Conservation (phyloP, 1,284 basidiomycete genomes). For the Polyporus tsugae region DNA sequence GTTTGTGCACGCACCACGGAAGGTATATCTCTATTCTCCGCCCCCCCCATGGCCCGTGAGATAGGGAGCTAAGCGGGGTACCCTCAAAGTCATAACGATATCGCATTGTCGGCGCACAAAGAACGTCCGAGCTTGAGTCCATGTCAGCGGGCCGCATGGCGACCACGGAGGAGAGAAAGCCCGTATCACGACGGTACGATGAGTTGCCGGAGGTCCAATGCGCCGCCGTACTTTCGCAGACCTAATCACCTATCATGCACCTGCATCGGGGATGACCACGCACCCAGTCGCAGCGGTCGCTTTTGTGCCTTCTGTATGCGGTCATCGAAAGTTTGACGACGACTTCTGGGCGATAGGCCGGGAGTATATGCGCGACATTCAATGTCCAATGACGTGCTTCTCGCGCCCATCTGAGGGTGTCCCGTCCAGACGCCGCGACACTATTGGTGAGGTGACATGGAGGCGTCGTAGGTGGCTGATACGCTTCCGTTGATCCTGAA, state of each 20-base stretch:
- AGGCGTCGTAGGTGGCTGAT: not conserved
- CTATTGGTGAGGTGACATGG: not conserved
- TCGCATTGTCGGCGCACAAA: not conserved
- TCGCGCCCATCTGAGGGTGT: not conserved
- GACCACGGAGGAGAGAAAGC: not conserved
- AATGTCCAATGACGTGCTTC: not conserved
- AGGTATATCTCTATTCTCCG: not conserved
- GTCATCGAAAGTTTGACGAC: slow-evolving; percentile 5
- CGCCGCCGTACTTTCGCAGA: not conserved
- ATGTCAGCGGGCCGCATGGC: not conserved
- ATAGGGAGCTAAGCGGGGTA: not conserved
- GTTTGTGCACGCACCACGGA: not conserved
- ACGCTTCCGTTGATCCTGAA: not conserved
- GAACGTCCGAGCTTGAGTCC: not conserved
- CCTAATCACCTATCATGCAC: not conserved
- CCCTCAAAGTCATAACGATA: not conserved
- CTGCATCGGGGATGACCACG: not conserved
- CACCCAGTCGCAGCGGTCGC: slow-evolving; percentile 2
- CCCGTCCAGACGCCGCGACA: not conserved
- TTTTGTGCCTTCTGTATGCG: not conserved
- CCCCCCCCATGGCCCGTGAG: not conserved
- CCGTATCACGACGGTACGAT: not conserved
- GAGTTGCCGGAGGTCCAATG: not conserved
- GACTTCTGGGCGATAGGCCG: slow-evolving; percentile 1
- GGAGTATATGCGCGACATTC: not conserved